These are phyloP conservation scores for Zymoseptoria tritici DNA, from an alignment of 2,329 filamentous ascomycete genomes.

Conservation along the genomic window DNA sequence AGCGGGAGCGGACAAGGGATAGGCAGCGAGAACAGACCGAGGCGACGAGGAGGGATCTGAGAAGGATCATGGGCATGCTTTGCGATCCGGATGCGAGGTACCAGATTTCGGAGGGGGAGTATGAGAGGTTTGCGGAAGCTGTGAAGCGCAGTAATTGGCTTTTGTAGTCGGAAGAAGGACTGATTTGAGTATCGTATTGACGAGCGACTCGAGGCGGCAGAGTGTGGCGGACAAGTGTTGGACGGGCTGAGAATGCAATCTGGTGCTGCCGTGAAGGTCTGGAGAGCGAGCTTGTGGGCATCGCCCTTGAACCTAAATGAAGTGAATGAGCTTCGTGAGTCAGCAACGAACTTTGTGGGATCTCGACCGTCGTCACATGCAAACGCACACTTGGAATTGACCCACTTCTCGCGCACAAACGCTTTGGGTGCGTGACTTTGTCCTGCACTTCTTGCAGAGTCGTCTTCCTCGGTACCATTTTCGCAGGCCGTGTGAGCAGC, in stretches of 20 bases:
- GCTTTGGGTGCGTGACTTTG: no score
- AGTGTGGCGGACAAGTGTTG: no score
- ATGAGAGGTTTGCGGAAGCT: background rate
- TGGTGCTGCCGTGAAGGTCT: no score
- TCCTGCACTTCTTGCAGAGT: no score
- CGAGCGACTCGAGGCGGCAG: no score
- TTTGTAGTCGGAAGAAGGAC: no score
- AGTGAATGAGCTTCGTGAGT: background rate
- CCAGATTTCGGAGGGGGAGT: background rate
- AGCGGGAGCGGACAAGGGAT: background rate
- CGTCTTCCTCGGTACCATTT: no score
- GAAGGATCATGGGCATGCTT: background rate
- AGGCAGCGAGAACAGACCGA: background rate
- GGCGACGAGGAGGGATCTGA: background rate
- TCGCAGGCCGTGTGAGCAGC: no score
- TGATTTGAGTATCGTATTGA: no score
- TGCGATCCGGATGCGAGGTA: background rate
- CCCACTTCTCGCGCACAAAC: no score
- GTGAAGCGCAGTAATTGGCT: background rate
- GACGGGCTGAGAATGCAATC: no score
- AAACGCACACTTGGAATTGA: background rate
- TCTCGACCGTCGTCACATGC: background rate
- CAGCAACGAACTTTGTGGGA: no score
- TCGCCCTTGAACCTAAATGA: background rate
- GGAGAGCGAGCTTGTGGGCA: background rate